These are phyloP conservation scores for Daldinia bambusicola DNA, from an alignment of 495 filamentous ascomycete species.

Conservation along the genomic window DNA sequence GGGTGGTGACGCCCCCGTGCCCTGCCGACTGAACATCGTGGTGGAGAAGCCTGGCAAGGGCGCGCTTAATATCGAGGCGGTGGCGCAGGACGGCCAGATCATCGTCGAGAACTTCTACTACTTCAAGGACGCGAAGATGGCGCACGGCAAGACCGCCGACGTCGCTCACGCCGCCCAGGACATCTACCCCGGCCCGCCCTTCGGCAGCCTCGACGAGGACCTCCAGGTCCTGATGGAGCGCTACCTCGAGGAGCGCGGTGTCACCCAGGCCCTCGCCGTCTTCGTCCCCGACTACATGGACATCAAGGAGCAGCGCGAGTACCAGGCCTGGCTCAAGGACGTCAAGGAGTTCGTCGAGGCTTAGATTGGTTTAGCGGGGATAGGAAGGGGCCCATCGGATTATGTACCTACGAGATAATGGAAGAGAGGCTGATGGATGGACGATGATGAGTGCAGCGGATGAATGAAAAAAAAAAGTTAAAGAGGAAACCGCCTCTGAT, in stretches of 20 bases:
- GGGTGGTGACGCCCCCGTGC: constrained; percentile 70
- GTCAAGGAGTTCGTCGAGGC: constrained; percentile 81
- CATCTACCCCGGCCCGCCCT: constrained; percentile 91
- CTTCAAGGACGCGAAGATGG: constrained; percentile 78
- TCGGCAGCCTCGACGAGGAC: constrained; percentile 94
- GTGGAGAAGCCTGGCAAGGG: constrained; percentile 84
- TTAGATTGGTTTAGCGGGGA: constrained; percentile 51
- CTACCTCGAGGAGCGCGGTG: constrained; percentile 92
- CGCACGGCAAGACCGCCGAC: constrained; percentile 61
- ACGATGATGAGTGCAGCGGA: background rate
- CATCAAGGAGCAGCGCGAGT: constrained; percentile 99
- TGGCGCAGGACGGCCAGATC: constrained; percentile 86
- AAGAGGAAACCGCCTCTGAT: constrained; percentile 7
- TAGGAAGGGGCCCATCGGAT: background rate
- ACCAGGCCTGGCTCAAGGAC: constrained; percentile 86
- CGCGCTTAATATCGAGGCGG: constrained; percentile 85
- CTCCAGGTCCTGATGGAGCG: constrained; percentile 90
- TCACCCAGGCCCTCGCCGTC: constrained; percentile 85
- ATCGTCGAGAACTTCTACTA: constrained; percentile 92
- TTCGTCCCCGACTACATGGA: constrained; percentile 98
- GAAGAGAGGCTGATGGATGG: background rate
- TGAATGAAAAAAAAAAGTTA: background rate
- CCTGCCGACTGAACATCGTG: constrained; percentile 84
- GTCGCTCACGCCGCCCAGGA: constrained; percentile 66
- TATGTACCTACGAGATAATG: background rate